phyloP scores from a whole-genome alignment of 495 filamentous ascomycete genomes.

The Daldinia vernicosa region DNA sequence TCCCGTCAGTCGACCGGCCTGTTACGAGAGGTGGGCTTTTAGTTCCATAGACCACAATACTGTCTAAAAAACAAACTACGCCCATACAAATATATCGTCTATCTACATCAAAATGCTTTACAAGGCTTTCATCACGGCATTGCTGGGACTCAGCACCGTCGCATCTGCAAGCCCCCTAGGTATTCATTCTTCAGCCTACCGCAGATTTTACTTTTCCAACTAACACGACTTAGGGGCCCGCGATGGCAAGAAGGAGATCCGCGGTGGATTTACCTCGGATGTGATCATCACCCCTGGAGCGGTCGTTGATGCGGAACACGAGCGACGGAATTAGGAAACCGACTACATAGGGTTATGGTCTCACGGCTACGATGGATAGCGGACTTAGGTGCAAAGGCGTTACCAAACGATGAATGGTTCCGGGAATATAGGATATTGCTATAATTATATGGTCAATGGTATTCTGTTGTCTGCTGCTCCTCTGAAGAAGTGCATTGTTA shows the following conservation, averaged over 20 bases:
- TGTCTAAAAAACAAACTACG: not conserved
- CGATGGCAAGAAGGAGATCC: not conserved
- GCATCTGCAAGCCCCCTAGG: not conserved
- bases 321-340: constrained; percentile 4
- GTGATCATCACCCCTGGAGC: constrained; percentile 1
- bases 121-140: constrained; percentile 1
- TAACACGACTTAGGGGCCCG: not conserved
- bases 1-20: not conserved
- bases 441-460: not conserved
- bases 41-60: not conserved
- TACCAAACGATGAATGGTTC: not conserved
- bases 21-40: not conserved
- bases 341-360: not conserved
- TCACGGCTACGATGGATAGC: not conserved
- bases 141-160: constrained; percentile 6
- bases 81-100: not conserved
- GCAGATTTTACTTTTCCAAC: not conserved
- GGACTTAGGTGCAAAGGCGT: not conserved
- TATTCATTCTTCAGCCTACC: not conserved
- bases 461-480: not conserved
- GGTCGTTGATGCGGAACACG: constrained; percentile 3
- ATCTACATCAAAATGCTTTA: constrained; percentile 5
- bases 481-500: not conserved
- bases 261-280: constrained; percentile 10
- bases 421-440: not conserved